These are phyloP conservation scores for Eucalyptus pumila DNA, from an alignment of 345 rosid genomes.

Conservation along the genomic window DNA sequence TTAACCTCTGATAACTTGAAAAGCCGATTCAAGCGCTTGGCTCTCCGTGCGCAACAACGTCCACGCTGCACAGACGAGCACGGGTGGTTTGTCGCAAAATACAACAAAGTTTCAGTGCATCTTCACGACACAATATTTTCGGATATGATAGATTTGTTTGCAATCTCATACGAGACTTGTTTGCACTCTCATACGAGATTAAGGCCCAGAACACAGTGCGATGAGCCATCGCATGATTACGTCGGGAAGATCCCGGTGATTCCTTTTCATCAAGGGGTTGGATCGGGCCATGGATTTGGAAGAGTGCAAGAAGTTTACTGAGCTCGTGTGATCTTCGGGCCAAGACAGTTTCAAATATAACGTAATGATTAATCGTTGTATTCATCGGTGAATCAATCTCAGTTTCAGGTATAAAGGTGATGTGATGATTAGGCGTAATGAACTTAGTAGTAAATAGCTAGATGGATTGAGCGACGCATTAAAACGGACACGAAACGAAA, in stretches of 20 bases:
- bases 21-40: conserved; percentile 6
- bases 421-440: neutral
- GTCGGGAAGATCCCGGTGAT: conserved; percentile 1
- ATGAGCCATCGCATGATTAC: conserved; percentile 19
- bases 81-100: neutral
- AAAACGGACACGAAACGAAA: neutral
- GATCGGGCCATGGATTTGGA: conserved; percentile 2
- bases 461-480: neutral
- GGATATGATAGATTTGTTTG: conserved; percentile 3
- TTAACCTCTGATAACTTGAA: neutral
- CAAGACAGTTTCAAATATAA: conserved; percentile 9
- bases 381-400: neutral
- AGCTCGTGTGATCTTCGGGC: conserved; percentile 26
- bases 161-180: conserved; percentile 1
- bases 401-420: neutral
- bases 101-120: neutral
- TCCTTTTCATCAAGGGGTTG: conserved; percentile 21
- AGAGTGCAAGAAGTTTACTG: conserved; percentile 11
- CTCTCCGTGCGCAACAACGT: neutral
- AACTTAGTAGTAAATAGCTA: neutral
- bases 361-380: neutral
- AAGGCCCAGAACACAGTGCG: conserved; percentile 7
- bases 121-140: neutral
- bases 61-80: neutral
- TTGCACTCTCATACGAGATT: conserved; percentile 13